Percentiles rank a stretch among this genome's conserved stretches.
Evolutionary conservation across 2,329 filamentous ascomycete species (phyloP).

Genomic region (Fusarium sp.): DNA sequence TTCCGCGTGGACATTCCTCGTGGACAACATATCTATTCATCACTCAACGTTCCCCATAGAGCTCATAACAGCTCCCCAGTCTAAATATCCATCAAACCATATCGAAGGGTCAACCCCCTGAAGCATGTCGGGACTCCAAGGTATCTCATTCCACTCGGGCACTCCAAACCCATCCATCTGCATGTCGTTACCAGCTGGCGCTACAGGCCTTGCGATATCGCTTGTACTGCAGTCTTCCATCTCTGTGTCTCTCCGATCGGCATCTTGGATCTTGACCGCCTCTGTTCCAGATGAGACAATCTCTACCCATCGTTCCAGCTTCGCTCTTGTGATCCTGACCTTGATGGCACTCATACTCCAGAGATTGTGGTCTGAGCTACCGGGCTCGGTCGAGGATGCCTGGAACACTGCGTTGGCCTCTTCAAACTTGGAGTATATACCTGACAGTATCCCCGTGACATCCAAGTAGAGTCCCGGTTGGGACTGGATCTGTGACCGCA

Average conservation of each 20-base stretch:
- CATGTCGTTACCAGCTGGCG: too few relatives aligned
- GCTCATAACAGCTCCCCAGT: slow-evolving; percentile 52
- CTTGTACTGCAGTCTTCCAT: slow-evolving; percentile 23
- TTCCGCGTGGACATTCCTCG: too few relatives aligned
- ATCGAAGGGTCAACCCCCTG: slow-evolving; percentile 51
- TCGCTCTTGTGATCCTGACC: slow-evolving; percentile 59
- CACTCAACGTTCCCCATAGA: slow-evolving; percentile 45
- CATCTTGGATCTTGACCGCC: slow-evolving; percentile 38
- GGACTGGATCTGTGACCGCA: slow-evolving; percentile 56
- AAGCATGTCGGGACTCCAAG: slow-evolving; percentile 50
- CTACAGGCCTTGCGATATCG: too few relatives aligned
- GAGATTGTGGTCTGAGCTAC: slow-evolving; percentile 57
- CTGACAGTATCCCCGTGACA: slow-evolving; percentile 57
- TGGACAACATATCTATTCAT: too few relatives aligned
- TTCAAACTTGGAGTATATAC: slow-evolving; percentile 58
- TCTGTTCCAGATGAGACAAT: slow-evolving; percentile 55
- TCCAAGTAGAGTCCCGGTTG: slow-evolving; percentile 61
- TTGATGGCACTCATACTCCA: slow-evolving; percentile 64
- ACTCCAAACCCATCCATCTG: slow-evolving; percentile 42
- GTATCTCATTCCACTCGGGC: slow-evolving; percentile 45
- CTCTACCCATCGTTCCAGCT: slow-evolving; percentile 62
- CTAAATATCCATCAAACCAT: slow-evolving; percentile 53
- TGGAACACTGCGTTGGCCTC: slow-evolving; percentile 55
- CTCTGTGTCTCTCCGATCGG: slow-evolving; percentile 22
- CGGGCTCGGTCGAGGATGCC: slow-evolving; percentile 47